phyloP scores from a whole-genome alignment of 768 basidiomycete genomes.

The Goffeauzyma gilvescens region DNA sequence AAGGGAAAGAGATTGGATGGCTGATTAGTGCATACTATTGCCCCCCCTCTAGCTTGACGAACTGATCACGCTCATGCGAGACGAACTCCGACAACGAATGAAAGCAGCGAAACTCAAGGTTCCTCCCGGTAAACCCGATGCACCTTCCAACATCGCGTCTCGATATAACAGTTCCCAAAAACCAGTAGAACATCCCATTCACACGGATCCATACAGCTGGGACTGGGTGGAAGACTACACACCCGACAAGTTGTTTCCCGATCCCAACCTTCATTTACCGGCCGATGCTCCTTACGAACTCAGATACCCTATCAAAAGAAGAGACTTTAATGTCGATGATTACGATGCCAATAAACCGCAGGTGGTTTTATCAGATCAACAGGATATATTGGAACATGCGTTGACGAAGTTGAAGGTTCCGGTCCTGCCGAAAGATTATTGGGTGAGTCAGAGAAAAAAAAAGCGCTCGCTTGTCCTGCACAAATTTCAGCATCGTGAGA shows the following conservation, averaged over 20 bases:
- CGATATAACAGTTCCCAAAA: conserved; percentile 41
- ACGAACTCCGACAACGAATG: conserved; percentile 15
- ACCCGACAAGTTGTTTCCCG: conserved; percentile 10
- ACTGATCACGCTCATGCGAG: conserved; percentile 1
- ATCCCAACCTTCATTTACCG: conserved; percentile 34
- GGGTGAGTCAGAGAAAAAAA: conserved; percentile 17
- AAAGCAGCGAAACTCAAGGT: conserved; percentile 44
- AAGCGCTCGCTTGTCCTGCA: no score
- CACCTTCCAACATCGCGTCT: conserved; percentile 21
- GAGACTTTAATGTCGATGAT: conserved; percentile 60
- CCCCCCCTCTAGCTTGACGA: neutral
- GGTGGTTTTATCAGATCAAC: conserved; percentile 12
- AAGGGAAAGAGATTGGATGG: neutral
- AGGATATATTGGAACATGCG: conserved; percentile 6
- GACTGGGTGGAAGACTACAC: conserved; percentile 62
- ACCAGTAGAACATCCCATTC: conserved; percentile 66
- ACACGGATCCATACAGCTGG: conserved; percentile 60
- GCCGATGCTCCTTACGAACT: conserved; percentile 49
- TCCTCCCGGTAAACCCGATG: conserved; percentile 32
- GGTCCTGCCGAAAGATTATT: conserved; percentile 14
- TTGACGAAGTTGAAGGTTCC: conserved; percentile 6
- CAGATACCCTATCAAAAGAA: conserved; percentile 63
- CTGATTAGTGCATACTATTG: neutral
- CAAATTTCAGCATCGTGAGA: no score
- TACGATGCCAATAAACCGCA: conserved; percentile 35